Conservation (phyloP, 2,329 filamentous ascomycete genomes). For the Cercospora nicotianae region DNA sequence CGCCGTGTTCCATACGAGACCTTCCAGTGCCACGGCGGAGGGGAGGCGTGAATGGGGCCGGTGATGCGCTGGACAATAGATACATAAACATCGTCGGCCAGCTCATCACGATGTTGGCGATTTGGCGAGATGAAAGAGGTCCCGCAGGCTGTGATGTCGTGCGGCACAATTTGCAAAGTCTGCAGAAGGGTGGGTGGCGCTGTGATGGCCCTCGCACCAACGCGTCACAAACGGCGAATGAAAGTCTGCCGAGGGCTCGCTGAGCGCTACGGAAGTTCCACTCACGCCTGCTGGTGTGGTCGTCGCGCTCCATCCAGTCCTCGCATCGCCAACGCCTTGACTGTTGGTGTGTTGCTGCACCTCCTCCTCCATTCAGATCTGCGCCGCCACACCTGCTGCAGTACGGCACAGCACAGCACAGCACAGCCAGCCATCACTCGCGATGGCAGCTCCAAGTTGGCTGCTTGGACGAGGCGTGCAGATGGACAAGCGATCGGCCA, state of each 20-base stretch:
- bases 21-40: not conserved
- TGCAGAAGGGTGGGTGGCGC: conserved; percentile 8
- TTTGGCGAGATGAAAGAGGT: not conserved
- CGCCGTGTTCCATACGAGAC: not conserved
- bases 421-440: not conserved
- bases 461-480: not conserved
- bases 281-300: not conserved
- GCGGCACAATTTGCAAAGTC: not conserved
- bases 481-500: not conserved
- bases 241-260: not conserved
- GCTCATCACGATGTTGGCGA: not conserved
- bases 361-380: not conserved
- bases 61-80: not conserved
- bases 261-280: not conserved
- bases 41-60: not conserved
- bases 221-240: not conserved
- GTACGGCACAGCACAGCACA: not conserved
- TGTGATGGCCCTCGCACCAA: conserved; percentile 8
- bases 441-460: not conserved
- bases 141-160: not conserved
- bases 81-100: not conserved
- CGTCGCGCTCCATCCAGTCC: not conserved
- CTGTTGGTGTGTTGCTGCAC: not conserved
- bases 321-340: not conserved
- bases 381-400: not conserved